Conservation (phyloP, 2,329 filamentous ascomycete genomes). For the Neonectria faginata region DNA sequence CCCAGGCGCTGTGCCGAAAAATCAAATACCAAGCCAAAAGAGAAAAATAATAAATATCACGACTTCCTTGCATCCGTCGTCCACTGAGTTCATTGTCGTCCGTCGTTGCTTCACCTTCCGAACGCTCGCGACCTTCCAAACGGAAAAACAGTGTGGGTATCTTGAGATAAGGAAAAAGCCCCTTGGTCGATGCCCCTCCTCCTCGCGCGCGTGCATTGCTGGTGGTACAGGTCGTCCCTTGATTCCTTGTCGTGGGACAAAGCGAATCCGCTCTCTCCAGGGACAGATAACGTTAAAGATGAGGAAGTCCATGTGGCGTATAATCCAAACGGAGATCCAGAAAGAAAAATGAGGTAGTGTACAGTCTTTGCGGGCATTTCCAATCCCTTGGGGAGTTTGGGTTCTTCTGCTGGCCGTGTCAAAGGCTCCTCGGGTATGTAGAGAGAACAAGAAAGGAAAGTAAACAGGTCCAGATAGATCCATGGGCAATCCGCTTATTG, state of each 20-base stretch:
- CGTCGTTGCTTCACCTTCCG: conserved; percentile 39
- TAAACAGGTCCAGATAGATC: conserved; percentile 43
- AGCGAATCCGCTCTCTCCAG: conserved; percentile 40
- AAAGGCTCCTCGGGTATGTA: conserved; percentile 40
- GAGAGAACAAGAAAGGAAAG: conserved; percentile 36
- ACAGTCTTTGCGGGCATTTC: conserved; percentile 44
- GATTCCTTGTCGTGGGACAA: conserved; percentile 44
- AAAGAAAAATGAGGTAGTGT: conserved; percentile 45
- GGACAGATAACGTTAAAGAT: conserved; percentile 42
- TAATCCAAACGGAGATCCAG: conserved; percentile 43
- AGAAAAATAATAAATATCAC: conserved; percentile 29
- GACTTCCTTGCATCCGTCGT: conserved; percentile 30
- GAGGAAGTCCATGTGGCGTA: conserved; percentile 40
- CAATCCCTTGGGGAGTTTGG: conserved; percentile 39
- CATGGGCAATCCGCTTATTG: conserved; percentile 55
- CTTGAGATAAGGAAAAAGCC: conserved; percentile 51
- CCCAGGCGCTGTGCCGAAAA: conserved; percentile 40
- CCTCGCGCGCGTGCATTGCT: conserved; percentile 47
- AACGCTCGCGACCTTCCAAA: conserved; percentile 46
- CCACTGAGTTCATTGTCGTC: conserved; percentile 29
- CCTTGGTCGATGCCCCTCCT: conserved; percentile 46
- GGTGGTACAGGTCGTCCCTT: conserved; percentile 50
- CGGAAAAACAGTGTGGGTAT: conserved; percentile 52
- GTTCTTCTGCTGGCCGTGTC: conserved; percentile 36
- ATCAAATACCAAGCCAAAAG: conserved; percentile 32